Conservation (phyloP, 1,139 yeast genomes). For the Suhomyces chickasaworum region DNA sequence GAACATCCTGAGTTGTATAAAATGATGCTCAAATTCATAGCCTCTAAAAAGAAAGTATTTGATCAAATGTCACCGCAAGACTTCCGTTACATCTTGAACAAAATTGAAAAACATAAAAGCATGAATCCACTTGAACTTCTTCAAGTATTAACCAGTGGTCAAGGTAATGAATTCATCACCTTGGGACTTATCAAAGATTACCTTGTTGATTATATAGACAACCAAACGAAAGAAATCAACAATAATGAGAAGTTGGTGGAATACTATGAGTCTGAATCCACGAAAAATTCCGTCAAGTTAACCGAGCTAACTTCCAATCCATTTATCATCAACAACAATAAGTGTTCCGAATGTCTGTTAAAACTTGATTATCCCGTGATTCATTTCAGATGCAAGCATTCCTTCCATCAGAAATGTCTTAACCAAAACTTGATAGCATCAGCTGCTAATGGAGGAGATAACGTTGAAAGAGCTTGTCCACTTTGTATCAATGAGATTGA, state of each 20-base stretch:
- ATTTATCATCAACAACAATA: conserved; percentile 64
- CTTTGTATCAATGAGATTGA: conserved; percentile 70
- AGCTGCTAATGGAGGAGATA: conserved; percentile 13
- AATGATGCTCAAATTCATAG: conserved; percentile 64
- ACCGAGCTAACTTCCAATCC: conserved; percentile 56
- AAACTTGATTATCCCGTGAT: conserved; percentile 77
- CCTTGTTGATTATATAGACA: conserved; percentile 61
- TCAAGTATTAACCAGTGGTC: conserved; percentile 55
- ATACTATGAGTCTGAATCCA: conserved; percentile 70
- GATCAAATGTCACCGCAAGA: conserved; percentile 55
- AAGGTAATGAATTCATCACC: conserved; percentile 60
- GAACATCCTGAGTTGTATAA: conserved; percentile 66
- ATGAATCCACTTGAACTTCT: conserved; percentile 78
- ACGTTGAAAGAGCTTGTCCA: conserved; percentile 58
- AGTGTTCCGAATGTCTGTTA: conserved; percentile 71
- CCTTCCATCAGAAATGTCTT: conserved; percentile 83
- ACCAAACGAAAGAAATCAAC: conserved; percentile 64
- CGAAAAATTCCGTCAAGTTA: conserved; percentile 54
- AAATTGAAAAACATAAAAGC: conserved; percentile 54
- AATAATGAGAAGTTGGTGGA: conserved; percentile 68
- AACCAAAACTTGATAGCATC: conserved; percentile 43
- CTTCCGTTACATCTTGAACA: conserved; percentile 52
- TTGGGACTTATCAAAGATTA: conserved; percentile 75
- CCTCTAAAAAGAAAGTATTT: conserved; percentile 58
- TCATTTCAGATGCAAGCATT: conserved; percentile 85